A percentile compares a stretch with the other conserved stretches of the same genome.
Conservation (phyloP, 2,329 filamentous ascomycete genomes). For the Pseudocercospora cruenta region DNA sequence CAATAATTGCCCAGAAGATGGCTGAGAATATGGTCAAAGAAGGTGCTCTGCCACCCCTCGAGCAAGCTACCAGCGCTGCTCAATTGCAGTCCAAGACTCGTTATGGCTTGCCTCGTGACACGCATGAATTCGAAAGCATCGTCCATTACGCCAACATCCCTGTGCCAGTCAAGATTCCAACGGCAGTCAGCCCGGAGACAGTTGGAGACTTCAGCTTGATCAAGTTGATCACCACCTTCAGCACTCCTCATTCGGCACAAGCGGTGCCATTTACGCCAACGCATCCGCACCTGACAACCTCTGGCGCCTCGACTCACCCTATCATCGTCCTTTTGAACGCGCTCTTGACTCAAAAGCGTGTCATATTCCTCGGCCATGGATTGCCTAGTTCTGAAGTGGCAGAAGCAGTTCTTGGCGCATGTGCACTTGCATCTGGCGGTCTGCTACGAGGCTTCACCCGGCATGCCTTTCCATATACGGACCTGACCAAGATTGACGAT, state of each 20-base stretch:
- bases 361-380: slow-evolving; percentile 95
- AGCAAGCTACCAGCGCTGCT: slow-evolving; percentile 29
- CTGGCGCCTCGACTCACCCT: slow-evolving; percentile 85
- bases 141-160: slow-evolving; percentile 96
- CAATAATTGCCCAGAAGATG: slow-evolving; percentile 84
- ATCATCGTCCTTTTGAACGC: slow-evolving; percentile 95
- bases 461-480: slow-evolving; percentile 96
- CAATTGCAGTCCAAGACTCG: slow-evolving; percentile 57
- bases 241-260: slow-evolving; percentile 76
- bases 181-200: slow-evolving; percentile 89
- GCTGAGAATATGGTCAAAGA: slow-evolving; percentile 59
- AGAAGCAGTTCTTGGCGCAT: slow-evolving; percentile 96
- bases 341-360: slow-evolving; percentile 90
- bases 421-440: slow-evolving; percentile 88
- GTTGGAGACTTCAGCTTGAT: slow-evolving; percentile 97
- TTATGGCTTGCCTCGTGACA: slow-evolving; percentile 85
- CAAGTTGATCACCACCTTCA: slow-evolving; percentile 95
- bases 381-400: slow-evolving; percentile 94
- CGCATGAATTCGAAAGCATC: slow-evolving; percentile 94
- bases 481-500: slow-evolving; percentile 96
- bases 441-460: slow-evolving; percentile 91
- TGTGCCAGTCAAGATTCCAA: slow-evolving; percentile 94
- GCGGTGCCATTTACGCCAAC: slow-evolving; percentile 77
- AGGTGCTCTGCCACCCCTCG: slow-evolving; percentile 15
- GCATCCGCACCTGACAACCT: slow-evolving; percentile 92